Evolutionary conservation across 176 grass and related monocot species (phyloP), one percentile per base, ranked within the genome.

Genomic region (Urochloa ruziziensis): DNA sequence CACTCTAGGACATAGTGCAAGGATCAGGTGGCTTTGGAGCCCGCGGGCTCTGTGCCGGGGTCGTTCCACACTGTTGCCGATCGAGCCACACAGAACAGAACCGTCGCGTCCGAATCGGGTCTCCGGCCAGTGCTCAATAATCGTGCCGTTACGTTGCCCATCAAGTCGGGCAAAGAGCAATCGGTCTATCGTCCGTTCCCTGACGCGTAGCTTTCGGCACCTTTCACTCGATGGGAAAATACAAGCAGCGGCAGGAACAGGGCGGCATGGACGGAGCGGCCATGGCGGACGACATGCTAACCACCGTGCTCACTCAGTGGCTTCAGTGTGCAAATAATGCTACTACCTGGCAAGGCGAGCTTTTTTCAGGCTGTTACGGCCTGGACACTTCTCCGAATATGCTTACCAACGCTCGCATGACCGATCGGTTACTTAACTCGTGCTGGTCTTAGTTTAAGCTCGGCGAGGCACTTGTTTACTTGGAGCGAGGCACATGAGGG

Each of bases 401-500:
- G 49, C 56, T 56, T 9, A 1, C 7, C 6, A 27, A 27, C 16
- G 10, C 17, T 28, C 67, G 70, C 63, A 21, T 30, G 14, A 21
- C 15, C 40, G 16, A 56, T 8, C n/a, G 15, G 30, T 73, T 23
- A 62, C 0, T 76, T 18, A 32, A n/a, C 62, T 61, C 73, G 25
- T 29, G 65, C 21, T 34, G 60, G 81, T 88, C 81, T 79, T 84
- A 88, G 75, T 84, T 80, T 86, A 86, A 48, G n/a, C 21, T 48
- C 3, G n/a, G 56, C 43, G 13, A n/a, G 35, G 46, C 40, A 78
- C 28, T 71, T 49, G 16, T 73, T 80, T 80, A 80, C 1, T n/a
- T 17, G 68, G 23, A 13, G 74, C 66, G 16, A 53, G 77, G 62
- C 74, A 48, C 81, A 80, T 49, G 86, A 56, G 49, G 49, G n/a